Conservation (phyloP, 148 eudicot genomes). For the Silene uniflora region DNA sequence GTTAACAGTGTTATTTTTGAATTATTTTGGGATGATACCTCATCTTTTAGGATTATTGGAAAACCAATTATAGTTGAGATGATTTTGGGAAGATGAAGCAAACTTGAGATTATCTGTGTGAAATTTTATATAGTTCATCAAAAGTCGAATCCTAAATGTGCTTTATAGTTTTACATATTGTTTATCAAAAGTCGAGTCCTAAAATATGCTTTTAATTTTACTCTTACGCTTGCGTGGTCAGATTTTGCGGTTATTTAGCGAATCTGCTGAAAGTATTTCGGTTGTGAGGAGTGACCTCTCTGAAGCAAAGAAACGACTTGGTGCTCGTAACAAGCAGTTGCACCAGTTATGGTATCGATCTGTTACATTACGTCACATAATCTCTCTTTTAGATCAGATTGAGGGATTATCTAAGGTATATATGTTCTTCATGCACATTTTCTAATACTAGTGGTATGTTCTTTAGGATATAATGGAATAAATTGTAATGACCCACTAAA, state of each 20-base stretch:
- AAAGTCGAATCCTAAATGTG: not conserved
- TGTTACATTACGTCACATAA: conserved; percentile 91
- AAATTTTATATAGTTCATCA: conserved; percentile 1
- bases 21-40: not conserved
- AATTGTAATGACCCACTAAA: not conserved
- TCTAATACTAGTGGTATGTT: not conserved
- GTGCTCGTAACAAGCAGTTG: conserved; percentile 90
- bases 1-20: not conserved
- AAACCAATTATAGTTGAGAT: not conserved
- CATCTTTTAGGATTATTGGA: not conserved
- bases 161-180: not conserved
- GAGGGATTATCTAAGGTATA: conserved; percentile 92
- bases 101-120: not conserved
- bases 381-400: conserved; percentile 88
- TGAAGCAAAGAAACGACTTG: conserved; percentile 80
- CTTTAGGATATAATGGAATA: not conserved
- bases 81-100: not conserved
- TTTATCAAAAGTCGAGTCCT: conserved; percentile 3
- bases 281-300: conserved; percentile 73
- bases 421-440: conserved; percentile 5
- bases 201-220: conserved; percentile 8
- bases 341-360: conserved; percentile 99
- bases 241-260: conserved; percentile 97
- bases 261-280: conserved; percentile 80
- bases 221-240: conserved; percentile 33